Conservation (phyloP, 805 yeast genomes). For the Metschnikowia matae region DNA sequence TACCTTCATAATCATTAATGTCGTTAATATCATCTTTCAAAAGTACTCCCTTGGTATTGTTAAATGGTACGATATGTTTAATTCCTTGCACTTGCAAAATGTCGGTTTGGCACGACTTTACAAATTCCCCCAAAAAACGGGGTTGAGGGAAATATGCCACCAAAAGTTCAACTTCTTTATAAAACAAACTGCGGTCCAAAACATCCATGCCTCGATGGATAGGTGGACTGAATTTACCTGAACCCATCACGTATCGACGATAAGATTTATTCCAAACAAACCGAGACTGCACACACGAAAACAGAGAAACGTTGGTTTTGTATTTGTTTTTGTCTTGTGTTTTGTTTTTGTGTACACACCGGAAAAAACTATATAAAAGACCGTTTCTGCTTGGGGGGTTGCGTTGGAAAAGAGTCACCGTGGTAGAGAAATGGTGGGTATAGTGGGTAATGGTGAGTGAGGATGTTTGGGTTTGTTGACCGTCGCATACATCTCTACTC, state of each 20-base stretch:
- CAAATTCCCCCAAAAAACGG: slow-evolving; percentile 52
- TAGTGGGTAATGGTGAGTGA: too few species aligned
- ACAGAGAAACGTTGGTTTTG: background rate
- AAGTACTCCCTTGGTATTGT: slow-evolving; percentile 50
- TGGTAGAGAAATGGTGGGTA: too few species aligned
- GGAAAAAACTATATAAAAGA: too few species aligned
- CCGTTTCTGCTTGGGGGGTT: too few species aligned
- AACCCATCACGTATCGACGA: slow-evolving; percentile 24
- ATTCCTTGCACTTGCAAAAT: slow-evolving; percentile 68
- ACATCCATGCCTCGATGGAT: slow-evolving; percentile 57
- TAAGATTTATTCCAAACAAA: slow-evolving; percentile 20
- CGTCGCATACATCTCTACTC: too few species aligned
- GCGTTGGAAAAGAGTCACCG: too few species aligned
- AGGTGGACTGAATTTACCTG: slow-evolving; percentile 54
- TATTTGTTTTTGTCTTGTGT: too few species aligned
- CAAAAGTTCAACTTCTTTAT: slow-evolving; percentile 52
- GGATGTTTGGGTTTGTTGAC: too few species aligned
- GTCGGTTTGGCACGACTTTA: slow-evolving; percentile 54
- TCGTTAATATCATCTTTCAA: slow-evolving; percentile 49
- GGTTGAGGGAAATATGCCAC: slow-evolving; percentile 72
- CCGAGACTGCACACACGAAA: background rate
- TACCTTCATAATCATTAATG: slow-evolving; percentile 31
- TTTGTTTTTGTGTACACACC: background rate
- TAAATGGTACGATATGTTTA: slow-evolving; percentile 54
- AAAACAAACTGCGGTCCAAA: slow-evolving; percentile 66